Evolutionary conservation across 2,329 filamentous ascomycete genomes (phyloP), one percentile per base, ranked within the genome.

Genomic region (Aspergillus sclerotialis): DNA sequence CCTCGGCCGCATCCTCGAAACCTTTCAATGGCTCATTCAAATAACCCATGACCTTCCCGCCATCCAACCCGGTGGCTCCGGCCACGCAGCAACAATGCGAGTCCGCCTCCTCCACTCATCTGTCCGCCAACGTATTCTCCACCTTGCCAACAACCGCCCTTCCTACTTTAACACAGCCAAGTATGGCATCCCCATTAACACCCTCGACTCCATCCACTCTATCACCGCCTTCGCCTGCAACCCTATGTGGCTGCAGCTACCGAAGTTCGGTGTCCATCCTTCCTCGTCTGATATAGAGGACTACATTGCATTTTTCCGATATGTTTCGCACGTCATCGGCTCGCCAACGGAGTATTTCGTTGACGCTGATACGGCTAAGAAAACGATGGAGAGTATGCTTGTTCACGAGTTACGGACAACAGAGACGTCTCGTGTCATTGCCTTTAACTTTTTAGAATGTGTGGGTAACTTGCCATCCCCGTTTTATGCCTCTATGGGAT

Each of bases 301-400:
- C 51, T 87, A 84, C 52, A 64, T 84, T 27, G 81, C 82, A 0
- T 61, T 88, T 2, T 88, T 83, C 80, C 73, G 83, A 3, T 83
- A 83, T 49, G 72, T 87, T 4, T 82, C 73, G 1, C 69, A 84
- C 49, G 61, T 86, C 12, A 69, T 85, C 40, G 83, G 82, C 13
- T 75, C 75, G 12, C 82, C 82, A 0, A 73, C 72, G 2, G 68
- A 67, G 13, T 72, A 68, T 50, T 77, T 85, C 53, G 66, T 68
- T 2, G 74, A 70, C 0, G 67, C 73, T 0, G 61, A 62, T 8
- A 63, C 68, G 19, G 76, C 79, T 2, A 76, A 72, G 43, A 60
- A 61, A 3, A 68, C 77, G 46, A 78, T 85, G 73, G 82, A 87
- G 49, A 45, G 42, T 19, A 32, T 40, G 17, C 14, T 38, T 7